Evolutionary conservation across 225 moss, liverwort and hornwort genomes (phyloP), one percentile per base, ranked within the genome.

Genomic region (Antitrichia curtipendula): DNA sequence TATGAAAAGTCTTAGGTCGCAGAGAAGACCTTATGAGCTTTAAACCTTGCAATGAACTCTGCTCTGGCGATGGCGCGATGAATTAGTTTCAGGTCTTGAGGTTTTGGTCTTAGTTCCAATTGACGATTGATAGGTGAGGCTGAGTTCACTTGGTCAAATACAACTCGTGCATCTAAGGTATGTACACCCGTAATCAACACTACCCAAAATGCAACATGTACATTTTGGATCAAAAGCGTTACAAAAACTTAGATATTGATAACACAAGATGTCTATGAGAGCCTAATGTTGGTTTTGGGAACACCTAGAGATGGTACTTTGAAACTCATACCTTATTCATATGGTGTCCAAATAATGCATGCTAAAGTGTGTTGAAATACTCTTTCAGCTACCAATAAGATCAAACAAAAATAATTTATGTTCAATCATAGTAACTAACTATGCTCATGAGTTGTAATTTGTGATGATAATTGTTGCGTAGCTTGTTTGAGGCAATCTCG

Each of bases 141-240:
- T 29, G 69, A 68, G 27, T 45, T 63, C 34, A 77, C 57, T 65
- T 76, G 49, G 23, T 49, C 3, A 0, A 58, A 65, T 80, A 71
- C 36, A 80, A 27, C 61, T 84, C 79, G 43, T 71, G 53, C 31
- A 56, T 41, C 10, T 49, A 13, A 75, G 4, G 32, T 22, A 5
- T 50, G 36, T 45, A 10, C 52, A 75, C 23, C 22, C 6, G 22
- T 52, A 75, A 52, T 50, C 75, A 13, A 50, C 13, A 13, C 1
- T 50, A 0, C 5, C 5, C 1, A 4, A 50, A 32, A 21, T 49
- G 47, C 0, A 0, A 49, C 12, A 74, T 32, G 1, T 74, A 7
- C 5, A 32, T 32, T 20, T 50, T 6, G 12, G 8, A 75, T 3
- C 8, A 50, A 8, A 75, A 34, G 4, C 2, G 0, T 50, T 34